These are phyloP conservation scores for Geotrichum siamense DNA, from an alignment of 1,139 yeast species.

Conservation along the genomic window DNA sequence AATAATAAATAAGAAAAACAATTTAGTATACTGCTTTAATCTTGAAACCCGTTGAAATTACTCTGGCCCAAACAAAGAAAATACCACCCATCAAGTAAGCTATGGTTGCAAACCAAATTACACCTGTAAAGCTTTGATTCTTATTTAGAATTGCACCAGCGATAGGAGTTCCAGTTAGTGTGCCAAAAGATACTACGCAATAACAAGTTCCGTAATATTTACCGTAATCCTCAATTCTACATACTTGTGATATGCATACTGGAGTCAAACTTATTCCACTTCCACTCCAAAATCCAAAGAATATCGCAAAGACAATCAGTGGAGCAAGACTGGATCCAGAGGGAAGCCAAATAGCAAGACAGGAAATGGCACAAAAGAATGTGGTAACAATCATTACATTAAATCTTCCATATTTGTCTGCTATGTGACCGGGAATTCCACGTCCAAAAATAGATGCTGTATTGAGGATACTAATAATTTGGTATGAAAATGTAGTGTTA, in stretches of 20 bases:
- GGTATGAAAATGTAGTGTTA: conserved; percentile 38
- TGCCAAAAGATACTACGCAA: conserved; percentile 53
- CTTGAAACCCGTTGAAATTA: conserved; percentile 27
- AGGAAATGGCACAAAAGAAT: conserved; percentile 1
- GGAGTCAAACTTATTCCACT: conserved; percentile 44
- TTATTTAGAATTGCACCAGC: conserved; percentile 34
- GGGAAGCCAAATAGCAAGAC: conserved; percentile 45
- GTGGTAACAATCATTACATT: conserved; percentile 39
- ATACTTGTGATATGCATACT: conserved; percentile 47
- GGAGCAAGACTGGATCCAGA: conserved; percentile 39
- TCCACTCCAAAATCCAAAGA: conserved; percentile 51
- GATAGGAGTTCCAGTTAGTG: conserved; percentile 47
- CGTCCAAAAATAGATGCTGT: conserved; percentile 46
- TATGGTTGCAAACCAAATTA: conserved; percentile 30
- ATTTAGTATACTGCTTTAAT: conserved; percentile 19
- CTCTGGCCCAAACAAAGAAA: conserved; percentile 26
- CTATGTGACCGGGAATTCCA: conserved; percentile 42
- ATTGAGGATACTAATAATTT: conserved; percentile 41
- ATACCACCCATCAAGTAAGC: conserved; percentile 27
- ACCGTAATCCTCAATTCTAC: conserved; percentile 58
- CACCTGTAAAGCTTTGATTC: conserved; percentile 28
- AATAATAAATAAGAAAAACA: too few species aligned
- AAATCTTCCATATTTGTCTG: conserved; percentile 46
- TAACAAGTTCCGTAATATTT: conserved; percentile 63
- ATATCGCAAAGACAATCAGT: conserved; percentile 41